Percentiles rank a stretch among this genome's conserved stretches.
Conservation (phyloP, 1,284 basidiomycete genomes). For the Fomitopsis palustris region DNA sequence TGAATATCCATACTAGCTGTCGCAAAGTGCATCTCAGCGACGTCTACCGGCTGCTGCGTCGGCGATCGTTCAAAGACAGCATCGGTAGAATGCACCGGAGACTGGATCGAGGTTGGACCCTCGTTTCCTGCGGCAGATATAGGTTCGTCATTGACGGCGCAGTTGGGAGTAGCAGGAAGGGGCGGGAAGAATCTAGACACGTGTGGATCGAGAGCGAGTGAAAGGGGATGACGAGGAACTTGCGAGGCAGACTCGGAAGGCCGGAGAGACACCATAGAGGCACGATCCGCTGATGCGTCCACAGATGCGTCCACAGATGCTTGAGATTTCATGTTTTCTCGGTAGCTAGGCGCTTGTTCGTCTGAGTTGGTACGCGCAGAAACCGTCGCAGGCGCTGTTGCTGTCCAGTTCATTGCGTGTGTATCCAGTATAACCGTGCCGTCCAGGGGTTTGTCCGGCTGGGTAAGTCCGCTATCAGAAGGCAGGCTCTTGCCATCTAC, state of each 20-base stretch:
- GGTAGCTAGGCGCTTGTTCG: background rate
- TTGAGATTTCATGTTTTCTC: background rate
- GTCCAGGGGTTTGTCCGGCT: constrained; percentile 6
- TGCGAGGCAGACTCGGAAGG: constrained; percentile 1
- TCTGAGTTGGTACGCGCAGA: background rate
- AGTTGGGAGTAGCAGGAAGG: background rate
- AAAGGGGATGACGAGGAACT: background rate
- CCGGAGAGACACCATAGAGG: background rate
- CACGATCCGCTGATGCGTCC: background rate
- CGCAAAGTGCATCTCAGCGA: background rate
- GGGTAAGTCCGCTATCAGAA: constrained; percentile 12
- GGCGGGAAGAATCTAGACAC: background rate
- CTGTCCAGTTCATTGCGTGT: constrained; percentile 9
- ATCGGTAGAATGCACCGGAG: background rate
- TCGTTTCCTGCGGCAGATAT: background rate
- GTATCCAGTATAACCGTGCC: constrained; percentile 27
- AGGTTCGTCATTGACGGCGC: background rate
- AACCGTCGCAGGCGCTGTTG: background rate
- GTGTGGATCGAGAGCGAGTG: background rate
- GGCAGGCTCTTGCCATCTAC: constrained; percentile 25
- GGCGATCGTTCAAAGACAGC: background rate
- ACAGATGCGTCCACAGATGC: no score
- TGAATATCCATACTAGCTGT: no score
- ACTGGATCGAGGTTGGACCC: no score
- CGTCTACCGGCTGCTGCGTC: background rate